phyloP scores from a whole-genome alignment of 2,329 filamentous ascomycete genomes.

The Epicoccum nigrum region DNA sequence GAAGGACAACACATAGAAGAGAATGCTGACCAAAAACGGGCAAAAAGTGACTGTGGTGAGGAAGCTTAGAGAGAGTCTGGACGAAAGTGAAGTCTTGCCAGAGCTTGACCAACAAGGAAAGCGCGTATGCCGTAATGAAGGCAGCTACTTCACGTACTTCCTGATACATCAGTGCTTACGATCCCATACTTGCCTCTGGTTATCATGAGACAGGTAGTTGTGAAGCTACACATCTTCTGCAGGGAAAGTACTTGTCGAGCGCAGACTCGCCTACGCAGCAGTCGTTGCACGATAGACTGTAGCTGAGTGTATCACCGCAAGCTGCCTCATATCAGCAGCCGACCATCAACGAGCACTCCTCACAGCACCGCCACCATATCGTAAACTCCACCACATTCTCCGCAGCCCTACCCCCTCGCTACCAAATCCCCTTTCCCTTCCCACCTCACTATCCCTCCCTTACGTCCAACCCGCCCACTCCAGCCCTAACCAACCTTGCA shows the following conservation, averaged over 20 bases:
- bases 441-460: slow-evolving; percentile 7
- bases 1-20: slow-evolving; percentile 6
- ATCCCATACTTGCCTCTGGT: too few species aligned
- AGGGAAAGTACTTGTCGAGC: too few species aligned
- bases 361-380: too few species aligned
- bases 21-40: slow-evolving; percentile 5
- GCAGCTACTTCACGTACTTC: background rate
- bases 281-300: too few species aligned
- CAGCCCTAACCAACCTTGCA: background rate
- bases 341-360: too few species aligned
- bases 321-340: too few species aligned
- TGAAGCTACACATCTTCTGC: too few species aligned
- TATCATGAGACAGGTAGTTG: too few species aligned
- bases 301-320: too few species aligned
- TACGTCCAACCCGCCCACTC: slow-evolving; percentile 3
- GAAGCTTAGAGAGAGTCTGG: background rate
- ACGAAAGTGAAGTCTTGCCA: background rate
- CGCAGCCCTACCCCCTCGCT: slow-evolving; percentile 16
- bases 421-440: slow-evolving; percentile 1
- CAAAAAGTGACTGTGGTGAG: background rate
- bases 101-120: background rate
- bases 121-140: background rate
- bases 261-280: too few species aligned
- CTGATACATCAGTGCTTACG: background rate
- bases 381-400: slow-evolving; percentile 9